Conservation (phyloP, 1,284 basidiomycete genomes). For the Apiotrichum sp. region DNA sequence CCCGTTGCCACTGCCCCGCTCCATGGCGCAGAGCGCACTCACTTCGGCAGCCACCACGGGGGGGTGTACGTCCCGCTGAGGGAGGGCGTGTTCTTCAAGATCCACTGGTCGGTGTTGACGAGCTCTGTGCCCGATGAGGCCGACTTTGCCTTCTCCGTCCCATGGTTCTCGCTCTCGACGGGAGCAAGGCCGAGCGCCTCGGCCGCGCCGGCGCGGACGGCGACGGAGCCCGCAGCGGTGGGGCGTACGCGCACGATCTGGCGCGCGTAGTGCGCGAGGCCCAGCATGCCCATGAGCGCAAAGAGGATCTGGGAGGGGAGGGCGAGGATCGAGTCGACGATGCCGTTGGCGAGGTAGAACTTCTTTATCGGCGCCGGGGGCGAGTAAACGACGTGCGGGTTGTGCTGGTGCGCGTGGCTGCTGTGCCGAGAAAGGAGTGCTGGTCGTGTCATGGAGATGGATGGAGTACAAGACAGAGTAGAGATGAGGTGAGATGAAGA, state of each 20-base stretch:
- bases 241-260: conserved; percentile 39
- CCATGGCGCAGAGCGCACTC: conserved; percentile 8
- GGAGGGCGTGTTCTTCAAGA: conserved; percentile 38
- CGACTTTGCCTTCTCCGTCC: too few relatives aligned
- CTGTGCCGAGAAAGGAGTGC: neutral
- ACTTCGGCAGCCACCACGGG: conserved; percentile 47
- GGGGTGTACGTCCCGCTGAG: conserved; percentile 43
- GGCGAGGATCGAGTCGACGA: conserved; percentile 9
- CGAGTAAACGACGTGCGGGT: neutral
- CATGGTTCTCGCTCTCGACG: neutral
- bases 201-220: neutral
- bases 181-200: neutral
- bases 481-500: too few relatives aligned
- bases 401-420: neutral
- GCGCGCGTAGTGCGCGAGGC: conserved; percentile 34
- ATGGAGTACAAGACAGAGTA: too few relatives aligned
- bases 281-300: conserved; percentile 30
- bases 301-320: conserved; percentile 27
- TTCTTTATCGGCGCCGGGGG: neutral
- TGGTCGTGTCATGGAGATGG: too few relatives aligned
- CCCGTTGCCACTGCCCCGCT: neutral
- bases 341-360: conserved; percentile 1
- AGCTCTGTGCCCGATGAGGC: neutral
- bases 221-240: conserved; percentile 15
- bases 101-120: conserved; percentile 27